Evolutionary conservation across 106 monocot genomes (phyloP), one percentile per base, ranked within the genome.

Genomic region (Alisma plantagoaquatica): DNA sequence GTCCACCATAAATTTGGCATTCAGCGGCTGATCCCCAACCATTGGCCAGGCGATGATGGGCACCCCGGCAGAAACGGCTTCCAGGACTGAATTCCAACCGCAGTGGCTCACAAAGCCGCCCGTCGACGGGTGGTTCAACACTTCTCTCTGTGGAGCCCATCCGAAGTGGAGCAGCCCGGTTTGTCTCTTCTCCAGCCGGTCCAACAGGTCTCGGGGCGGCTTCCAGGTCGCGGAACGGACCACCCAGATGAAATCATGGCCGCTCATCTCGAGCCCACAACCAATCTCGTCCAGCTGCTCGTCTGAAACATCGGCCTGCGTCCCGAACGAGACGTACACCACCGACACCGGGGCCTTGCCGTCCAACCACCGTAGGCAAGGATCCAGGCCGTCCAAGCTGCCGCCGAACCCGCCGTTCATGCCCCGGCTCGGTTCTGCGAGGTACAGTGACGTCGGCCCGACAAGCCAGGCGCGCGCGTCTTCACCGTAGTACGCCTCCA

Each of bases 391-490:
- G n/a, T n/a, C n/a, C n/a, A n/a, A n/a, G n/a, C n/a, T n/a, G n/a
- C n/a, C n/a, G n/a, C n/a, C n/a, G n/a, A n/a, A n/a, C n/a, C n/a
- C n/a, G n/a, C n/a, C n/a, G n/a, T n/a, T n/a, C n/a, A n/a, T n/a
- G n/a, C n/a, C n/a, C n/a, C n/a, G n/a, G n/a, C n/a, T n/a, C n/a
- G n/a, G n/a, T n/a, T n/a, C n/a, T n/a, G n/a, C n/a, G n/a, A n/a
- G n/a, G 35, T 2, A 46, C 18, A 77, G 62, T 29, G 21, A 64
- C 33, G 78, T 54, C 2, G 83, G 83, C 8, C 83, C 83, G 26
- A 71, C 63, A 16, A 64, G 43, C 74, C 78, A 83, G 2, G 70
- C 66, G 4, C 70, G 65, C 0, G 65, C 51, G 0, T 45, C 52
- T 14, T 5, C 2, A 16, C 11, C 16, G 15, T 78, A 77, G 60